Base-by-base conservation (phyloP, 73 alveolate genomes). In the Paramecium bursaria region DNA sequence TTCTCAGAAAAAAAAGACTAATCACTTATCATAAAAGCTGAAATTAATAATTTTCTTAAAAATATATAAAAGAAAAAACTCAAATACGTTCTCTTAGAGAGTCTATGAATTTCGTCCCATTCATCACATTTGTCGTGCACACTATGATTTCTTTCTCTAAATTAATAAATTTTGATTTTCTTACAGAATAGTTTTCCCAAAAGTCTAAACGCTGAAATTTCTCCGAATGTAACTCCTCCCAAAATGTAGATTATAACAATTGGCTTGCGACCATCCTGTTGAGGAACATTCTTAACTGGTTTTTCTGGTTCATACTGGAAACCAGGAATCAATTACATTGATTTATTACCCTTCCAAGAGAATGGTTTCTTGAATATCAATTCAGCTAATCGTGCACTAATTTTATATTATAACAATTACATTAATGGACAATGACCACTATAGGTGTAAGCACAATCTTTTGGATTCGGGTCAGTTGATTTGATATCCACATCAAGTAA, bases 351-450 rank as follows among this genome's bases (percentile, higher is more conserved):
- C n/a, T n/a, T n/a, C n/a, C n/a, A n/a, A n/a, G n/a, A n/a, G n/a
- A n/a, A n/a, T n/a, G n/a, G n/a, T n/a, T 57, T 57, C 7, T 57
- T 50, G 39, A 57, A 57, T 6, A 57, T 11, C 49, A 29, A 29
- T 57, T 57, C 76, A 11, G 76, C 31, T 29, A 57, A 27, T 17
- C 76, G 76, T 29, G 76, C 76, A 33, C 52, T 48, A 75, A 50
- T 3, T 50, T 6, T 42, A 3, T 17, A 73, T 7, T 19, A n/a
- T 49, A 1, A 22, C 2, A 49, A 3, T 75, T 60, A 60, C 88
- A 61, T 30, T 2, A 75, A 42, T 22, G 88, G 88, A 44, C 88
- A 75, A 51, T 75, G 74, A 19, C 88, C 88, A 31, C 77, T 50
- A 21, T 50, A 75, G 3, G 88, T 61, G 17, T 75, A 75, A 13